Percentiles rank a stretch among this genome's conserved stretches.
These are phyloP conservation scores for Bonia amplexicaulis DNA, from an alignment of 176 grass and related monocot species.

Conservation along the genomic window DNA sequence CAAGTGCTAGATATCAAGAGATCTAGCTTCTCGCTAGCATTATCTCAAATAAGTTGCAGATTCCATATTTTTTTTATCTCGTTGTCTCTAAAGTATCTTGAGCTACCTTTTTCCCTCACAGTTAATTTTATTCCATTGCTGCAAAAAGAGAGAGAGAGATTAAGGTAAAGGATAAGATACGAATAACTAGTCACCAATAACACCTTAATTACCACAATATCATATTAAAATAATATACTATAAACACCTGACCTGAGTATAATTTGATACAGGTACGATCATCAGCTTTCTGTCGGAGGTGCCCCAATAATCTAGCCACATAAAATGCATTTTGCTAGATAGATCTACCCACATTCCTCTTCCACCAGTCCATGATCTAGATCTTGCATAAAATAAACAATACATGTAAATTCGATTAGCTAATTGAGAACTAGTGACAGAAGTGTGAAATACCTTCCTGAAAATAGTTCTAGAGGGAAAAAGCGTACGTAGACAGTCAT, in stretches of 20 bases:
- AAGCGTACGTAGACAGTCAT: conserved; percentile 75
- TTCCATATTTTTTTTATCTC: too few species aligned
- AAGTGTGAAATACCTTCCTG: conserved; percentile 65
- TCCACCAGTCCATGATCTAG: conserved; percentile 92
- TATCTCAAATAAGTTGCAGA: too few species aligned
- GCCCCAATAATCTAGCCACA: conserved; percentile 78
- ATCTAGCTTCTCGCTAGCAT: too few species aligned
- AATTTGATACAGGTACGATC: conserved; percentile 98
- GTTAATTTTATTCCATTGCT: too few species aligned
- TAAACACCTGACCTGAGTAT: conserved; percentile 70
- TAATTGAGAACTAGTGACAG: conserved; percentile 16
- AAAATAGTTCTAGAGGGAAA: conserved; percentile 86
- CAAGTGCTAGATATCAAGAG: too few species aligned
- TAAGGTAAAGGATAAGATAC: too few species aligned
- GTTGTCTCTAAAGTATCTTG: too few species aligned
- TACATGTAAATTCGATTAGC: conserved; percentile 10
- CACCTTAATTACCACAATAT: not conserved
- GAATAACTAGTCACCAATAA: not conserved
- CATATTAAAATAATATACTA: conserved; percentile 11
- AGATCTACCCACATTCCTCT: conserved; percentile 93
- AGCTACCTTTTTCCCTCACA: too few species aligned
- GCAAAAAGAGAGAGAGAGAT: too few species aligned
- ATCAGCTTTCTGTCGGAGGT: conserved; percentile 80
- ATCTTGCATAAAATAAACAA: conserved; percentile 48
- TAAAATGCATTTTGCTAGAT: conserved; percentile 98